Base-by-base conservation (phyloP, 805 yeast genomes). In the Kodamaea nitidulidarum region DNA sequence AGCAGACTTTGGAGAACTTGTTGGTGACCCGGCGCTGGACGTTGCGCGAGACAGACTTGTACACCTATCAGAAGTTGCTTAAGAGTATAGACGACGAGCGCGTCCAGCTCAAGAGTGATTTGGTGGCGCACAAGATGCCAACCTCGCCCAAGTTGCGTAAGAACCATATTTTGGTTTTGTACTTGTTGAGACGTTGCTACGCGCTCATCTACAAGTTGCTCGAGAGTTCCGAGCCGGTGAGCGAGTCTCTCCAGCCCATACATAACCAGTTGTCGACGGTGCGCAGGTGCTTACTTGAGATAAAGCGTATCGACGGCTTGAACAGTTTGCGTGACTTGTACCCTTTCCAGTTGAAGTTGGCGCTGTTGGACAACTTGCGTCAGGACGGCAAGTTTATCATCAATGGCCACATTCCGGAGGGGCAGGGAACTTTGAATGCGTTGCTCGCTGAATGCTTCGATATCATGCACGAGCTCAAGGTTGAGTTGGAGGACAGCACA, bases 21-120 rank as follows among this genome's bases (percentile, higher is more conserved):
- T 71, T 91, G 51, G 79, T 93, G 32, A 93, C 98, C 2, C 81
- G 96, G 61, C 77, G 98, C 59, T 93, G 99, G 99, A 91, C 98
- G 2, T 70, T 93, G 65, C 78, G 99, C 55, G 96, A 90, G 54
- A 93, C 98, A 0, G 99, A 93, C 63, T 71, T 93, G 45, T 93
- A 84, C 64, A 73, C 75, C 35, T 90, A 85, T 58, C 95, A 88
- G 61, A 79, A 81, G 53, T 71, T 73, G 46, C 69, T 93, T 45
- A 81, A 78, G 52, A 75, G 70, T 41, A 80, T 93, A 45, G 96
- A 91, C 56, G 83, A 80, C 38, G 56, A 74, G 46, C 72, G 96
- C 51, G 71, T 81, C 6, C 68, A 75, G 15, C 48, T 61, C 33
- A 55, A 49, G 35, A 46, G 51, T 24, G 46, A 43, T 25, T 20